These are phyloP conservation scores for Magnusiomyces suaveolens DNA, from an alignment of 1,139 yeast genomes.

Conservation along the genomic window DNA sequence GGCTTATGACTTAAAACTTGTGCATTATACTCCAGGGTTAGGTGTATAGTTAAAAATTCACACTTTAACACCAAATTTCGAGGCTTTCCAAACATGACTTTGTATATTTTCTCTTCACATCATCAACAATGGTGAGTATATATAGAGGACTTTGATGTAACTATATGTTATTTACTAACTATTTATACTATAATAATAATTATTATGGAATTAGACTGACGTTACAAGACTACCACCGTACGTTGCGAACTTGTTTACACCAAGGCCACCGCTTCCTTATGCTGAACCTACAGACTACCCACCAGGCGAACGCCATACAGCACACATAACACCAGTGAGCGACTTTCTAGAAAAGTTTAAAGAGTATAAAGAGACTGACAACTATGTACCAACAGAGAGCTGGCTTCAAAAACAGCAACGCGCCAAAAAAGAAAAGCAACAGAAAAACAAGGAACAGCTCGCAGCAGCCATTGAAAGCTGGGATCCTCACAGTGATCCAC, in stretches of 20 bases:
- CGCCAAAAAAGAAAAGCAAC: conserved; percentile 28
- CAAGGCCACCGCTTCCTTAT: conserved; percentile 57
- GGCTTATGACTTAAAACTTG: no score
- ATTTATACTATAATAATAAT: not conserved
- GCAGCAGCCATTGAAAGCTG: conserved; percentile 32
- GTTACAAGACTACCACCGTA: conserved; percentile 51
- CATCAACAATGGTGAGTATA: not conserved
- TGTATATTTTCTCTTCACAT: no score
- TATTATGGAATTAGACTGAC: conserved; percentile 36
- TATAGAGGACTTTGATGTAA: not conserved
- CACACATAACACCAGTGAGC: conserved; percentile 45
- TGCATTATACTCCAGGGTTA: no score
- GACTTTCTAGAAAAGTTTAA: conserved; percentile 32
- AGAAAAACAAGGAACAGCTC: conserved; percentile 26
- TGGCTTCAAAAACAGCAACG: conserved; percentile 32
- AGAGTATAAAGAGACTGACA: conserved; percentile 30
- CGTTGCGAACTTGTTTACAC: conserved; percentile 56
- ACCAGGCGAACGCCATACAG: conserved; percentile 43
- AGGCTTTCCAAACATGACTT: no score
- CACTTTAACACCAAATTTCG: no score
- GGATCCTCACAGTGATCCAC: conserved; percentile 52
- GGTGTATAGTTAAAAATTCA: no score
- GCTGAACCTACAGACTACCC: conserved; percentile 48
- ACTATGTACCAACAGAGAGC: conserved; percentile 30
- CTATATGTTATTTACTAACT: no score